These are phyloP conservation scores for Beauveria varroae DNA, from an alignment of 2,329 filamentous ascomycete species.

Conservation along the genomic window DNA sequence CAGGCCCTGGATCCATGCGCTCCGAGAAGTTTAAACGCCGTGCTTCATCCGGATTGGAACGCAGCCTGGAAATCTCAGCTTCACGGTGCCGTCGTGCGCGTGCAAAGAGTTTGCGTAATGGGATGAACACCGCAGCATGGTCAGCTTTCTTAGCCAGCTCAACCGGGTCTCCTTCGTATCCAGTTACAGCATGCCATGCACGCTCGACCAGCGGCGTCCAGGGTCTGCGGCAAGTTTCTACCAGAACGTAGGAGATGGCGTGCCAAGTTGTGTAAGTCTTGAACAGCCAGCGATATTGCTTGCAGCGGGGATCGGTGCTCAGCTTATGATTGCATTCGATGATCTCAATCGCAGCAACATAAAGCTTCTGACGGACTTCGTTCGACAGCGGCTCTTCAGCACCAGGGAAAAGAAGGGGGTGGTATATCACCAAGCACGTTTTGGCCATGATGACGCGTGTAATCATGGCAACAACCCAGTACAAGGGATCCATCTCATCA, in stretches of 20 bases:
- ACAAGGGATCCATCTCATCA: conserved; percentile 43
- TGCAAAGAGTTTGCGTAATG: conserved; percentile 45
- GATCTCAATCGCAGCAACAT: conserved; percentile 65
- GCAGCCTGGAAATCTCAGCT: conserved; percentile 41
- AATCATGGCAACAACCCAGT: conserved; percentile 62
- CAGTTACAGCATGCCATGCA: conserved; percentile 39
- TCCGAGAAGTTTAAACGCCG: conserved; percentile 42
- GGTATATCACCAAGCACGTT: conserved; percentile 69
- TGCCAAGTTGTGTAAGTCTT: conserved; percentile 46
- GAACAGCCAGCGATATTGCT: conserved; percentile 42
- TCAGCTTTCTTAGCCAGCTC: conserved; percentile 38
- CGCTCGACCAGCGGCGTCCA: conserved; percentile 44
- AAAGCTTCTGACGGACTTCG: conserved; percentile 60
- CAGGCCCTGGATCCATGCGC: conserved; percentile 33
- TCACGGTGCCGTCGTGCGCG: conserved; percentile 45
- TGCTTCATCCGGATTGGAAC: conserved; percentile 40
- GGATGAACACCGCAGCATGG: conserved; percentile 44
- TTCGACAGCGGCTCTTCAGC: conserved; percentile 48
- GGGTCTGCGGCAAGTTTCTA: conserved; percentile 38
- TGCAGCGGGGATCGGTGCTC: conserved; percentile 47
- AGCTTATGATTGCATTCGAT: conserved; percentile 61
- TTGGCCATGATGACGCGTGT: conserved; percentile 68
- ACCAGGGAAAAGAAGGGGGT: conserved; percentile 59
- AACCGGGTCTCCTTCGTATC: conserved; percentile 30
- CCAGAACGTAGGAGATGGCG: conserved; percentile 40